Evolutionary conservation across 148 eudicot species (phyloP), one percentile per base, ranked within the genome.

Genomic region (Arbutus unedo): DNA sequence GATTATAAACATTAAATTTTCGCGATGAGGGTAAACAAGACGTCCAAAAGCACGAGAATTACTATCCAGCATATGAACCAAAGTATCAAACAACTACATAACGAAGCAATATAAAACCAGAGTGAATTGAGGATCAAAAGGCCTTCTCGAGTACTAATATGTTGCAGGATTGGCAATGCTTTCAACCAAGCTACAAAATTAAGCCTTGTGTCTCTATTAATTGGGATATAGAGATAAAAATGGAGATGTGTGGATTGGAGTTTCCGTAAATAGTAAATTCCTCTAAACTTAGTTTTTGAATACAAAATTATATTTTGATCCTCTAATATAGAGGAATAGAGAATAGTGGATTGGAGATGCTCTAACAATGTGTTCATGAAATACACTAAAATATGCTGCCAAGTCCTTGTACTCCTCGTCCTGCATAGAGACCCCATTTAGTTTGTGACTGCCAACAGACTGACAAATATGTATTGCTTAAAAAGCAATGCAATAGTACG

Each of bases 31-130:
- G 14, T 50, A 50, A 66, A 14, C 56, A 48, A 64, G 56, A 53
- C 51, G 60, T 53, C 60, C 5, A 79, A 79, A 66, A 79, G 3
- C 54, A 71, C 19, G 18, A 68, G 81, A 50, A 80, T 31, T 45
- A 49, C 2, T 31, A 18, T 51, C 25, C 60, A 8, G 60, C 62
- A 38, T 59, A 9, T 2, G 3, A 68, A 21, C 16, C 41, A 67
- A 31, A 51, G 67, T 60, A n/a, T 60, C 21, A 60, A n/a, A 21
- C 31, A 60, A 60, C 21, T 60, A n/a, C 13, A 3, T 8, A 60
- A 7, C 7, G 31, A 7, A 60, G 21, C 67, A 21, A 2, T 14
- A 21, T 15, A 38, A 53, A 51, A 25, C 59, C 55, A 49, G 8
- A 73, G 53, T 18, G 14, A 51, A 49, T 51, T 75, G 16, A 54